phyloP scores from a whole-genome alignment of 2,329 filamentous ascomycete species.

The Leptographium lundbergii region DNA sequence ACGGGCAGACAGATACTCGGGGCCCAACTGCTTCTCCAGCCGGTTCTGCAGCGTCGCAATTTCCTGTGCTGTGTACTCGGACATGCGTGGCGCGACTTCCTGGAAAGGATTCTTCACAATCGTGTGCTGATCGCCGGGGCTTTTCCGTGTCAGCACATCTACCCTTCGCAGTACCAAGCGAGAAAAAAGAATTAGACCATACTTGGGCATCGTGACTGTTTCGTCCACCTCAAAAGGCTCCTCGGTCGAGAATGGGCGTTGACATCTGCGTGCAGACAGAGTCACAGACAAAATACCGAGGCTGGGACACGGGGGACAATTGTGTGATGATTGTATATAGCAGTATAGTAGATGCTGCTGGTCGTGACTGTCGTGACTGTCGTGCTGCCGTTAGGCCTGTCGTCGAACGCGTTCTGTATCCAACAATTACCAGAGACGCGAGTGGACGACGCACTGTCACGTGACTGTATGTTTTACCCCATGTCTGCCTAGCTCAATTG shows the following conservation, averaged over 20 bases:
- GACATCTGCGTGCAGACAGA: neutral
- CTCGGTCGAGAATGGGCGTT: neutral
- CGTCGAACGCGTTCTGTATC: neutral
- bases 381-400: neutral
- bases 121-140: slow-evolving; percentile 58
- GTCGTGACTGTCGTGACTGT: no score
- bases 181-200: neutral
- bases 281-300: neutral
- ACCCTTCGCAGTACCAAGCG: neutral
- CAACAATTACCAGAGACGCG: neutral
- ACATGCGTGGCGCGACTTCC: slow-evolving; percentile 48
- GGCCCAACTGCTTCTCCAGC: slow-evolving; percentile 85
- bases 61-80: slow-evolving; percentile 76
- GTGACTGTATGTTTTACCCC: neutral
- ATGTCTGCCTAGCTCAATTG: neutral
- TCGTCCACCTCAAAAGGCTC: neutral
- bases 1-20: slow-evolving; percentile 86
- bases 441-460: neutral
- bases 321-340: neutral
- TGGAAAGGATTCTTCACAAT: slow-evolving; percentile 67
- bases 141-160: slow-evolving; percentile 18
- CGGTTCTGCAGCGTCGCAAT: slow-evolving; percentile 78
- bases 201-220: slow-evolving; percentile 1
- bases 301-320: neutral
- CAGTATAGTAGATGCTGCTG: neutral